Evolutionary conservation across 139 green algal species (phyloP), one percentile per base, ranked within the genome.

Genomic region (Pseudopediastrum boryanum): DNA sequence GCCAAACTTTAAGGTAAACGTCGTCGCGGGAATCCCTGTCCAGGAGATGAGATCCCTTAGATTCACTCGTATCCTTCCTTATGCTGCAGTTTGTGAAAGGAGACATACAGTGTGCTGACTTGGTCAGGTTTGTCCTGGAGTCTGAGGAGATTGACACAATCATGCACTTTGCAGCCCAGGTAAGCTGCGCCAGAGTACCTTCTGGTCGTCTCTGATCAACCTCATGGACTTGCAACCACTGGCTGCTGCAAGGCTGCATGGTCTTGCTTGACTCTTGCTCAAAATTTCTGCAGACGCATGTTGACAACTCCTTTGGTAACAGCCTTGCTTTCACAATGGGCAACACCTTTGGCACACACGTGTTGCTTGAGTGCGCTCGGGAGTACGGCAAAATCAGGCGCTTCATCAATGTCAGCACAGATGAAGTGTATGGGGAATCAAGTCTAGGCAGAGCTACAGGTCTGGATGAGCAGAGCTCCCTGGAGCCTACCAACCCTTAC

Each of bases 401-500:
- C 21, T 97, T 98, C 80, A 87, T 98, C 71, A 89, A 93, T 74
- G 94, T 98, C 16, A 93, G 58, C 38, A 83, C 65, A 10, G 66
- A 78, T 48, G 77, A 77, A 31, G 42, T 59, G 25, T 97, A 97
- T 59, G 93, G 94, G n/a, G 93, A 97, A 81, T 88, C 83, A 13
- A 91, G 82, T 72, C 67, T 95, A 54, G 92, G 89, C 50, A 91
- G 90, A 59, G 83, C 12, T 82, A 68, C 78, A 88, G 91, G 92
- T 3, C 82, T 95, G 8, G 64, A 88, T 29, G 95, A 99, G 90
- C 83, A 77, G 79, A 92, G 82, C 74, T 82, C 89, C 16, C 78
- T 99, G 70, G 92, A 97, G 67, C 96, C 96, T 4, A 99, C 96
- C 68, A 99, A 99, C 87, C 96, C 96, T 25, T 99, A 99, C 88